Conservation (phyloP, 306 rosid genomes). For the Pyrus betulifolia region DNA sequence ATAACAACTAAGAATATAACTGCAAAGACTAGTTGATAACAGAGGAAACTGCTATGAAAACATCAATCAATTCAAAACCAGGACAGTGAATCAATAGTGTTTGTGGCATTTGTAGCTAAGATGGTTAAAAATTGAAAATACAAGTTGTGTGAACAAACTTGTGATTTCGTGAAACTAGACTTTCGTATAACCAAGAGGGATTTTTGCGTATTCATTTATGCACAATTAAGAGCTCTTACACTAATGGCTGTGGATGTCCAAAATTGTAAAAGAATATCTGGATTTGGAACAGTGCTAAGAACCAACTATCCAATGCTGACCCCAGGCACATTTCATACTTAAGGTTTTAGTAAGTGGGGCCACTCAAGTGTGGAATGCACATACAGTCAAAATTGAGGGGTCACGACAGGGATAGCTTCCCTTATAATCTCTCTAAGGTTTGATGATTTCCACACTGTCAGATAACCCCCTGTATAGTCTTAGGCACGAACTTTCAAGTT, state of each 20-base stretch:
- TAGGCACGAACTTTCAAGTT: background rate
- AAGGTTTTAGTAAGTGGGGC: background rate
- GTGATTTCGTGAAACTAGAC: background rate
- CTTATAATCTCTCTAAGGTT: background rate
- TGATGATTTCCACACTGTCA: background rate
- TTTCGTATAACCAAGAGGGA: background rate
- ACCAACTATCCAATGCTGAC: background rate
- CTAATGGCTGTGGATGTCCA: background rate
- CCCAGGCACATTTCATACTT: background rate
- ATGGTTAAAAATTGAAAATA: background rate
- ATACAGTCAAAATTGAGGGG: background rate
- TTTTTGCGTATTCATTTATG: background rate
- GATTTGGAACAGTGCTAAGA: background rate
- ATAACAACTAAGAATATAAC: background rate
- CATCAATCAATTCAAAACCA: background rate
- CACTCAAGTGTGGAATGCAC: background rate
- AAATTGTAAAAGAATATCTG: background rate
- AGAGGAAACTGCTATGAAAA: background rate
- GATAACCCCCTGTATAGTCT: background rate
- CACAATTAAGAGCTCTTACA: background rate
- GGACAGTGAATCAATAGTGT: background rate
- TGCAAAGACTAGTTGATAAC: background rate
- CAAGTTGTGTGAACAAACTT: background rate
- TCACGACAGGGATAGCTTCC: background rate
- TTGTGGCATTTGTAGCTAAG: background rate